Evolutionary conservation across 805 yeast species (phyloP).

Genomic region (Candida piceae): DNA sequence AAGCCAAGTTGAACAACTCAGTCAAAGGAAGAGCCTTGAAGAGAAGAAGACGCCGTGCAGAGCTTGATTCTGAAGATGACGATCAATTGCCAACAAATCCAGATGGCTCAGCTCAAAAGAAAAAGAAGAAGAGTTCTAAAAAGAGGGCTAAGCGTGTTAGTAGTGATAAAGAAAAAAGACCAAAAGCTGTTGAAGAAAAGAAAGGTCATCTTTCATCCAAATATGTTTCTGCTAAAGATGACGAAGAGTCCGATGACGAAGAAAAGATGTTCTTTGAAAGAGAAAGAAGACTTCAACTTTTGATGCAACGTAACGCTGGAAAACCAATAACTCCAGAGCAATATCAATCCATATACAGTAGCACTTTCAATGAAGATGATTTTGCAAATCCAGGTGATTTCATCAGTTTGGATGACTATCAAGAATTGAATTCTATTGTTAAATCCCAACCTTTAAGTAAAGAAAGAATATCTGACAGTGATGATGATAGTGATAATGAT

Average conservation of each 20-base stretch:
- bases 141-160: too few species aligned
- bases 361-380: neutral
- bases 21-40: conserved; percentile 25
- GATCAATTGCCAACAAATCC: conserved; percentile 9
- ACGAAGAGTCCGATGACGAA: conserved; percentile 54
- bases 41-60: conserved; percentile 8
- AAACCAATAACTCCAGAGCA: conserved; percentile 24
- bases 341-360: conserved; percentile 14
- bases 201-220: conserved; percentile 43
- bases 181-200: conserved; percentile 5
- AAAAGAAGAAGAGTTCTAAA: conserved; percentile 5
- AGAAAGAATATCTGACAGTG: conserved; percentile 1
- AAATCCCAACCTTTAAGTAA: conserved; percentile 3
- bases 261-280: conserved; percentile 48
- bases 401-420: conserved; percentile 12
- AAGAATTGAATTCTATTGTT: too few species aligned
- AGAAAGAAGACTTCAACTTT: conserved; percentile 45
- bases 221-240: conserved; percentile 57
- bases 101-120: conserved; percentile 6
- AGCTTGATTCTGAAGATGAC: conserved; percentile 11
- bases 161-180: conserved; percentile 7
- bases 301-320: conserved; percentile 23
- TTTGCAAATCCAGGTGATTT: conserved; percentile 4
- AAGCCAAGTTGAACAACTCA: conserved; percentile 24
- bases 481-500: conserved; percentile 5